phyloP scores from a whole-genome alignment of 1,284 basidiomycete genomes.

The Chalciporus sp. region DNA sequence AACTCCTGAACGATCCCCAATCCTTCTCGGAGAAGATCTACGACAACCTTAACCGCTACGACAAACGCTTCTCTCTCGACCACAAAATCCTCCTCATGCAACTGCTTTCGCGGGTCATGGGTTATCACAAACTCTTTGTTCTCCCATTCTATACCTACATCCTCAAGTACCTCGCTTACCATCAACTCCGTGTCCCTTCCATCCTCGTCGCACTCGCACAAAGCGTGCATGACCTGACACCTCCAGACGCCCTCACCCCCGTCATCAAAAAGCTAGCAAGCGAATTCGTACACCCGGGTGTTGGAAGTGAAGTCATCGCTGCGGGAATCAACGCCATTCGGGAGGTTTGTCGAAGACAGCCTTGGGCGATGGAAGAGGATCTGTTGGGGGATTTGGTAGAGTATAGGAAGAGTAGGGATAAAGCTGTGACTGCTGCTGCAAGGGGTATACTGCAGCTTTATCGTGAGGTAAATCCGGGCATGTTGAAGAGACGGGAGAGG shows the following conservation, averaged over 20 bases:
- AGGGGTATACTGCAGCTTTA: conserved; percentile 91
- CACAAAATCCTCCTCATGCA: conserved; percentile 99
- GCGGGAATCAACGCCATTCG: conserved; percentile 95
- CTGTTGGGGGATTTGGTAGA: conserved; percentile 91
- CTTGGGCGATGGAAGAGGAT: conserved; percentile 96
- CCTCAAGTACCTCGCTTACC: conserved; percentile 90
- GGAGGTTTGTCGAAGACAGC: conserved; percentile 91
- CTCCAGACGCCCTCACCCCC: conserved; percentile 90
- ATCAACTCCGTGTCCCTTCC: conserved; percentile 91
- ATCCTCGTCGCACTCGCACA: conserved; percentile 96
- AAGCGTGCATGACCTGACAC: conserved; percentile 94
- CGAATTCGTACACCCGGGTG: conserved; percentile 98
- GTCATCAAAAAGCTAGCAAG: conserved; percentile 91
- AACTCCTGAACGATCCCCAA: conserved; percentile 95
- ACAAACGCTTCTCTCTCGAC: conserved; percentile 93
- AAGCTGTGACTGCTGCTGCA: conserved; percentile 88
- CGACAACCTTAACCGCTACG: conserved; percentile 82
- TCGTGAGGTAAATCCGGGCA: conserved; percentile 92
- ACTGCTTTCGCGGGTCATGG: conserved; percentile 94
- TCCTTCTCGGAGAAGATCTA: conserved; percentile 96
- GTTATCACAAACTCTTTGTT: conserved; percentile 90
- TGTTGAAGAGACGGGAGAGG: conserved; percentile 89
- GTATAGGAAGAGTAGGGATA: conserved; percentile 95
- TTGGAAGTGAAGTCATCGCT: conserved; percentile 92
- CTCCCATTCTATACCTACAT: conserved; percentile 98